Base-by-base conservation (phyloP, 1,139 yeast genomes). In the Casaregolazyma suthepensis region DNA sequence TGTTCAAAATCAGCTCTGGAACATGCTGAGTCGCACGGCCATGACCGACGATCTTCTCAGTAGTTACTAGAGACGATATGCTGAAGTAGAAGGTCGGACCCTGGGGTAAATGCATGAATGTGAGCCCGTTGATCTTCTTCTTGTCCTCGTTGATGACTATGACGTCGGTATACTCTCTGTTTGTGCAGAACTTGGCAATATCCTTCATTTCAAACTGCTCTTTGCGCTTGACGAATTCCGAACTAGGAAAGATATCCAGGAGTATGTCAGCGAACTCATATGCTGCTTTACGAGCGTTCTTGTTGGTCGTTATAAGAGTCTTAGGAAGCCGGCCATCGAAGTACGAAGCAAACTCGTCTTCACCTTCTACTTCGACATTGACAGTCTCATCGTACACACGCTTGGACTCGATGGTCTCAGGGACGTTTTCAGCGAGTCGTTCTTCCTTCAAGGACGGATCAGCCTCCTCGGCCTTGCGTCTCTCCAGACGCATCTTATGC, bases 41-140 rank as follows among this genome's bases (percentile, higher is more conserved):
- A 65, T 93, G 99, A 13, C 96, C 96, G 18, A 75, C 70, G 54
- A 93, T 88, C 59, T 61, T 55, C 37, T 66, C 68, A 12, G 66
- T 61, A 48, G 80, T 76, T 20, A 81, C 80, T 51, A 87, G 76
- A 5, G 96, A 88, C n/a, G 91, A 76, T 12, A 93, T 75, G 18
- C 93, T 84, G 65, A 93, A 93, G 71, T 93, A 91, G 66, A 89
- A 89, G 0, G 97, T 85, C 37, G 99, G 99, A 0, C 99, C 99
- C 50, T 78, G 87, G 5, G 99, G 99, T 57, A 93, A 76, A 72
- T 91, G 96, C 58, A 93, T 85, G 65, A 94, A 86, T 1, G 98
- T 89, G 56, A 94, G 71, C 3, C 99, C 99, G 51, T 87, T 91
- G 48, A 93, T 95, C 59, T 78, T 79, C 70, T 93, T 93, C 70